Base-by-base conservation (phyloP, 2,329 filamentous ascomycete species). In the Ophiostoma perfectum region DNA sequence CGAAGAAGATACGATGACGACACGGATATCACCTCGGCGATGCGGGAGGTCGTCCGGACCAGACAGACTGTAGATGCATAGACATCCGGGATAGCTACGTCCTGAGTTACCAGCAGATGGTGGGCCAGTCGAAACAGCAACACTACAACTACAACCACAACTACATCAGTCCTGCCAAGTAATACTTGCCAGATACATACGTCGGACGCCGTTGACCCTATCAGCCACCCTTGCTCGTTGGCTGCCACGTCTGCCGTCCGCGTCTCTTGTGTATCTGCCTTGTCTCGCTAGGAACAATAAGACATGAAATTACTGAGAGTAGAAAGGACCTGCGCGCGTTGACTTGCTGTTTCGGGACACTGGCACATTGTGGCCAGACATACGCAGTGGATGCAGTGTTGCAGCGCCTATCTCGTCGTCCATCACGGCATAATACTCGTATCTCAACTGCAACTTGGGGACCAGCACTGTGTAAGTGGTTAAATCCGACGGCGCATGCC, bases 301-400 rank as follows among this genome's bases (percentile, higher is more conserved):
- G 8, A 55, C n/a, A 55, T 18, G 16, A 45, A 27, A n/a, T n/a
- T 52, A 9, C n/a, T 27, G 6, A 55, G 8, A 67, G 49, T 18
- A 44, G n/a, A 18, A 27, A 38, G n/a, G 27, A 62, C 52, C 18
- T 41, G 38, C 47, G 55, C 66, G 66, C 66, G 47, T 68, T 68
- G 62, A 68, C 14, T 65, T 68, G 62, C 66, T 68, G 62, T 52
- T 65, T 68, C 41, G 66, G 66, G 66, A 47, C 41, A 62, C 12
- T 18, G 16, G 7, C 5, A 38, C 41, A 62, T 8, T 62, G 12
- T 27, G 27, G 27, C 27, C 27, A 27, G 27, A 27, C 27, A 27
- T 27, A 27, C 27, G 27, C 2, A 5, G 12, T 62, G 36, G 12
- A 27, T 55, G 42, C 14, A 12, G 42, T 45, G 42, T 18, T 55